Percentiles rank a stretch among this genome's conserved stretches.
phyloP scores from a whole-genome alignment of 2,329 filamentous ascomycete genomes.

The Neophaeococcomyces aloes region DNA sequence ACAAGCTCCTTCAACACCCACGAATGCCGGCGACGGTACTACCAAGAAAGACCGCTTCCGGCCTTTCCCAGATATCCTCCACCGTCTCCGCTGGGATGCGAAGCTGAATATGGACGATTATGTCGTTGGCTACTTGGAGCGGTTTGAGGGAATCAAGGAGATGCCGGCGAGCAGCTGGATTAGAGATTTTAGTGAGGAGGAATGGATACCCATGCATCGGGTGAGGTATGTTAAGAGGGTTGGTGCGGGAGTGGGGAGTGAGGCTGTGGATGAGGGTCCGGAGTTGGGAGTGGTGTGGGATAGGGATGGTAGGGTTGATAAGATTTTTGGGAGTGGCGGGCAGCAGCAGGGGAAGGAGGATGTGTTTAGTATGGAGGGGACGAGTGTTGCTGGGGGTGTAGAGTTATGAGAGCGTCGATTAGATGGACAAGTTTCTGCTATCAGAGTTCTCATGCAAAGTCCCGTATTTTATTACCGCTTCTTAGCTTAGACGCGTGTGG shows the following conservation, averaged over 20 bases:
- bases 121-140: conserved; percentile 44
- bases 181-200: conserved; percentile 43
- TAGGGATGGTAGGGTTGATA: conserved; percentile 37
- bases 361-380: neutral
- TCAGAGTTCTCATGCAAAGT: too few relatives aligned
- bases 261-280: neutral
- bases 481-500: too few relatives aligned
- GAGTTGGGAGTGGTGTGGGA: conserved; percentile 38
- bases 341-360: neutral
- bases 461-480: too few relatives aligned
- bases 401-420: neutral
- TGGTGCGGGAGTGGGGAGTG: neutral
- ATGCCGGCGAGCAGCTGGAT: conserved; percentile 42
- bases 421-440: too few relatives aligned
- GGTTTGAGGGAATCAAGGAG: conserved; percentile 42
- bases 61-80: conserved; percentile 32
- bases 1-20: neutral
- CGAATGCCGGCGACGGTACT: neutral
- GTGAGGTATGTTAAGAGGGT: conserved; percentile 40
- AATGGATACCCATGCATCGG: conserved; percentile 47
- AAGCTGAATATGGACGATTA: conserved; percentile 36
- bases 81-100: conserved; percentile 41
- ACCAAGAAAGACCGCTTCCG: neutral
- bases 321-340: conserved; percentile 37
- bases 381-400: conserved; percentile 3